Evolutionary conservation across 768 basidiomycete species (phyloP).

Genomic region (Hysterangium stoloniferum): DNA sequence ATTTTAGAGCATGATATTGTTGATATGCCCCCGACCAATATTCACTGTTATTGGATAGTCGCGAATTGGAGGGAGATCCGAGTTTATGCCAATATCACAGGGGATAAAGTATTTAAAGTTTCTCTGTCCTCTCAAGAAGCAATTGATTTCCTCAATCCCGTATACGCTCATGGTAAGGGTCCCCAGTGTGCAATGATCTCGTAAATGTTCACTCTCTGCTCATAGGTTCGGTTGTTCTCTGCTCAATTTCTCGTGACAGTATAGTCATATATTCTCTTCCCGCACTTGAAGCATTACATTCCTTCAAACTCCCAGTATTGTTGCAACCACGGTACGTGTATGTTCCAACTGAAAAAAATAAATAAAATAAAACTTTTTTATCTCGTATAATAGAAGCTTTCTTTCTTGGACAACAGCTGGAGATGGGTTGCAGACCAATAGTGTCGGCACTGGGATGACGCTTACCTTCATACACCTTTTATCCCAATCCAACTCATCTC

Average conservation of each 20-base stretch:
- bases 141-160: slow-evolving; percentile 43
- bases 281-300: slow-evolving; percentile 48
- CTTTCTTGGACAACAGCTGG: not conserved
- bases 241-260: slow-evolving; percentile 45
- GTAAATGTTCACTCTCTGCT: not conserved
- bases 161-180: slow-evolving; percentile 59
- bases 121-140: not conserved
- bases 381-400: not conserved
- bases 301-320: slow-evolving; percentile 29
- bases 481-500: slow-evolving; percentile 54
- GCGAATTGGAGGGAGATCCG: slow-evolving; percentile 54
- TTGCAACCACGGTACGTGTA: slow-evolving; percentile 17
- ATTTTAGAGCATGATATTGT: slow-evolving; percentile 14
- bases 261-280: slow-evolving; percentile 59
- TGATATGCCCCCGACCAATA: slow-evolving; percentile 16
- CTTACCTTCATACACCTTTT: slow-evolving; percentile 37
- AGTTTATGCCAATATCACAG: slow-evolving; percentile 49
- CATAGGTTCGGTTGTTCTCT: slow-evolving; percentile 45
- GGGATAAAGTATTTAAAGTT: slow-evolving; percentile 49
- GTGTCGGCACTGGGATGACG: slow-evolving; percentile 27
- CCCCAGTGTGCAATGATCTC: no score
- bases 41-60: slow-evolving; percentile 42
- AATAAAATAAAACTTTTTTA: slow-evolving; percentile 7
- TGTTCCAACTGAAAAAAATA: no score
- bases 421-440: not conserved